Conservation (phyloP, 352 stramenopile genomes). For the Globisporangium okanoganense region DNA sequence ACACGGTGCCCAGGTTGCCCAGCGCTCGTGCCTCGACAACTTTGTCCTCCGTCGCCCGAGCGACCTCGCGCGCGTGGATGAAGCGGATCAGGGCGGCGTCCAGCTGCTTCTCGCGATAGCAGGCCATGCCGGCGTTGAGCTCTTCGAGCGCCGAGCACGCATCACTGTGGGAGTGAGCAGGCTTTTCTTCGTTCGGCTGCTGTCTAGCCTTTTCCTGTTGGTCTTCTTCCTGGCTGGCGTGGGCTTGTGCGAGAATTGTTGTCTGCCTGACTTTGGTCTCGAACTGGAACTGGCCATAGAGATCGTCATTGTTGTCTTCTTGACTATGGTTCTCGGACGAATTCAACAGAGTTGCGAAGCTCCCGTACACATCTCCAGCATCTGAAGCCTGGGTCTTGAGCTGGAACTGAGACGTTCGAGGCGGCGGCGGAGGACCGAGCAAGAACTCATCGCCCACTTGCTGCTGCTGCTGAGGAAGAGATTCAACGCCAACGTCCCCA, state of each 20-base stretch:
- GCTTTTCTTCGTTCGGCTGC: background rate
- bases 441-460: constrained; percentile 5
- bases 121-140: constrained; percentile 71
- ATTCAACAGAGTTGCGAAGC: constrained; percentile 28
- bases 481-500: background rate
- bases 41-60: constrained; percentile 34
- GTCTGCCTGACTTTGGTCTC: constrained; percentile 4
- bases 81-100: constrained; percentile 64
- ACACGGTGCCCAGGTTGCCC: constrained; percentile 74
- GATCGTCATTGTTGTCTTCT: background rate
- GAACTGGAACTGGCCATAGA: constrained; percentile 22
- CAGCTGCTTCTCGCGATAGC: constrained; percentile 66
- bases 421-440: constrained; percentile 21
- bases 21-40: constrained; percentile 73
- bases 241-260: background rate
- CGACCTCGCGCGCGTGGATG: constrained; percentile 56
- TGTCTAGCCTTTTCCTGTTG: background rate
- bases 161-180: constrained; percentile 12
- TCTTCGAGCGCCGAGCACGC: constrained; percentile 50
- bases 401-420: constrained; percentile 9
- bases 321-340: background rate
- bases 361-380: constrained; percentile 25
- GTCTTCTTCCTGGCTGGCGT: background rate
- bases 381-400: background rate
- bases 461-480: background rate